Conservation (phyloP, 176 grass and related monocot species). For the Bonia amplexicaulis region DNA sequence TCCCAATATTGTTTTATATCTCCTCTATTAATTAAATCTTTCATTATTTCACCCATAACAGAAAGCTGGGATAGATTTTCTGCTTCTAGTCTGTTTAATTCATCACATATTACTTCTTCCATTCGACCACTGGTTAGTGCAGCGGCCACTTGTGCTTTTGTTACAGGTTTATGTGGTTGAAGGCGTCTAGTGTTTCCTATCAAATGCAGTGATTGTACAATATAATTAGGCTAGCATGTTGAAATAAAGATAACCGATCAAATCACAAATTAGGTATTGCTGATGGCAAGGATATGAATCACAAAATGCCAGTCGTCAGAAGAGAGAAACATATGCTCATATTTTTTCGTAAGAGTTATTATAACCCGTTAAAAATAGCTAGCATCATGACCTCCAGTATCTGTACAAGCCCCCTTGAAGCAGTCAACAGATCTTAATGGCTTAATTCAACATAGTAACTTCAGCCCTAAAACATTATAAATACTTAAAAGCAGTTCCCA, state of each 20-base stretch:
- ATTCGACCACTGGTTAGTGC: slow-evolving; percentile 77
- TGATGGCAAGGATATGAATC: not conserved
- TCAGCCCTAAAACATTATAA: not conserved
- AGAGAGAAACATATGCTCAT: not conserved
- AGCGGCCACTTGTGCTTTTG: slow-evolving; percentile 85
- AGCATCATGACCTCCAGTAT: not conserved
- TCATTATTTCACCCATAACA: slow-evolving; percentile 73
- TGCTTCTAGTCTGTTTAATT: slow-evolving; percentile 61
- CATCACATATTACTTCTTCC: slow-evolving; percentile 55
- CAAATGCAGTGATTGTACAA: slow-evolving; percentile 20
- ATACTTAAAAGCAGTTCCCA: not conserved
- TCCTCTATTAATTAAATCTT: slow-evolving; percentile 62
- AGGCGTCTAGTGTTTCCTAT: slow-evolving; percentile 91
- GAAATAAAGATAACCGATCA: not conserved
- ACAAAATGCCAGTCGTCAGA: not conserved
- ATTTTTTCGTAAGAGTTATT: not conserved
- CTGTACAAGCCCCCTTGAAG: not conserved
- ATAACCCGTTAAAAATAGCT: not conserved
- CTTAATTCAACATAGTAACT: not conserved
- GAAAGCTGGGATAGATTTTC: slow-evolving; percentile 53
- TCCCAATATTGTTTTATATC: slow-evolving; percentile 82
- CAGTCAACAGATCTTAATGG: not conserved
- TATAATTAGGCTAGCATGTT: slow-evolving; percentile 18
- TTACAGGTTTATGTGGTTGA: slow-evolving; percentile 82
- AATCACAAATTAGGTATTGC: not conserved